These are phyloP conservation scores for Boletus huronensis DNA, from an alignment of 768 basidiomycete species.

Conservation along the genomic window DNA sequence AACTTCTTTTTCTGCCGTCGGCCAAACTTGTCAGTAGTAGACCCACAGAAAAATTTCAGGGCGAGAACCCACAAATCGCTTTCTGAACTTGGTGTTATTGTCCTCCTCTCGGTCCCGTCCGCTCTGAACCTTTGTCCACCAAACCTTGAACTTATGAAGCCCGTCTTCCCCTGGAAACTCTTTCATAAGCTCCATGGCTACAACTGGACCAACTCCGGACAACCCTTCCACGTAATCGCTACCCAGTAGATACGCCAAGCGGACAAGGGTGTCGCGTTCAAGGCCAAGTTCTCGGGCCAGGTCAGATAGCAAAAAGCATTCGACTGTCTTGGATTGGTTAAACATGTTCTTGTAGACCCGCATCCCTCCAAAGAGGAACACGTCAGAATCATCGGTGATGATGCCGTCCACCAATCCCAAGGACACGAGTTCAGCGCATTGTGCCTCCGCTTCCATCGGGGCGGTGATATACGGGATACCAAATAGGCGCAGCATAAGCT, in stretches of 20 bases:
- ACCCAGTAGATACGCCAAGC: constrained; percentile 90
- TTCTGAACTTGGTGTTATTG: constrained; percentile 71
- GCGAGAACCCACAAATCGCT: constrained; percentile 69
- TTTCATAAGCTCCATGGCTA: constrained; percentile 91
- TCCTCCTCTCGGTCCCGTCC: constrained; percentile 81
- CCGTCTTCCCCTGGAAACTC: constrained; percentile 90
- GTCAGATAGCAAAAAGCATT: constrained; percentile 86
- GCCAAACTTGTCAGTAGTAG: constrained; percentile 8
- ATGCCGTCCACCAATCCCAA: constrained; percentile 92
- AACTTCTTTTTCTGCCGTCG: constrained; percentile 79
- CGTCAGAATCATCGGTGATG: constrained; percentile 98
- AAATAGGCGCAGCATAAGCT: constrained; percentile 90
- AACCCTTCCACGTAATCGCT: constrained; percentile 96
- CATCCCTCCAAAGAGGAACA: constrained; percentile 93
- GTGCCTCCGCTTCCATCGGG: constrained; percentile 99
- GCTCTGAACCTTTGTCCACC: constrained; percentile 92
- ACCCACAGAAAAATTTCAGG: constrained; percentile 3
- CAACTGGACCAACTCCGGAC: constrained; percentile 89
- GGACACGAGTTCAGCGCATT: constrained; percentile 88
- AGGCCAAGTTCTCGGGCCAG: constrained; percentile 84
- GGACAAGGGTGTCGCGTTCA: constrained; percentile 79
- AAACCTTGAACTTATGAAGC: constrained; percentile 81
- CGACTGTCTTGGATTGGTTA: constrained; percentile 98
- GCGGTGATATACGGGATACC: constrained; percentile 98
- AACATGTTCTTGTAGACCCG: constrained; percentile 99